Conservation (phyloP, 495 filamentous ascomycete species). For the Chaetomium cochliodes region DNA sequence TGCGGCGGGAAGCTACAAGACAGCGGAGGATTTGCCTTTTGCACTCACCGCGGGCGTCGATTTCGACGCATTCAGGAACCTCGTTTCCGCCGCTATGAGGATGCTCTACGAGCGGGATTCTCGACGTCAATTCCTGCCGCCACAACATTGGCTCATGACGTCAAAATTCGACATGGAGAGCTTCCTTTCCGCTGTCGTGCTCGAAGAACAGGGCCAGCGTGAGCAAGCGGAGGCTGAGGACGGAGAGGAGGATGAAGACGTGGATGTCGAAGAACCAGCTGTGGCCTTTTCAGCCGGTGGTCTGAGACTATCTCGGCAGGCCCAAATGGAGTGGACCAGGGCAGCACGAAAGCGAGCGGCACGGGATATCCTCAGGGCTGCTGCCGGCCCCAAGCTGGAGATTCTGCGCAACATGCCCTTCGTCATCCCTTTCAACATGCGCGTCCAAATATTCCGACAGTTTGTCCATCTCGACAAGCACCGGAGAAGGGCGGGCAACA, state of each 20-base stretch:
- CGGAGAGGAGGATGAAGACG: conserved; percentile 50
- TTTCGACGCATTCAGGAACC: conserved; percentile 72
- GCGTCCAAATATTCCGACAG: conserved; percentile 91
- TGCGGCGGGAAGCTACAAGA: background rate
- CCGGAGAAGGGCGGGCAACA: conserved; percentile 67
- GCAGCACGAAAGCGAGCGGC: conserved; percentile 62
- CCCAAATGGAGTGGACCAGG: conserved; percentile 48
- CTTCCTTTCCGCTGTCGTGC: conserved; percentile 82
- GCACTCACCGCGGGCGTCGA: conserved; percentile 58
- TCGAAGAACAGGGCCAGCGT: conserved; percentile 81
- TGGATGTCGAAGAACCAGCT: conserved; percentile 35
- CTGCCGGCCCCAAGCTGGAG: conserved; percentile 79
- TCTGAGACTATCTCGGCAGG: conserved; percentile 37
- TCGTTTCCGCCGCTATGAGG: conserved; percentile 77
- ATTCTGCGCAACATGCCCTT: conserved; percentile 96
- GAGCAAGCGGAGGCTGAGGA: conserved; percentile 46
- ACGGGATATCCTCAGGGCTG: conserved; percentile 65
- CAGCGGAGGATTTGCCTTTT: conserved; percentile 6
- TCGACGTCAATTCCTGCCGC: conserved; percentile 74
- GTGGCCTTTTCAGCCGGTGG: conserved; percentile 22
- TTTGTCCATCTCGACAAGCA: conserved; percentile 84
- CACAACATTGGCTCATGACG: conserved; percentile 92
- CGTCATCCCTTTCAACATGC: conserved; percentile 86
- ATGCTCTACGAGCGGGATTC: conserved; percentile 96
- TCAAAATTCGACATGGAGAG: conserved; percentile 85